Evolutionary conservation across 2,329 filamentous ascomycete genomes (phyloP), one percentile per base, ranked within the genome.

Genomic region (Apiospora arundinis): DNA sequence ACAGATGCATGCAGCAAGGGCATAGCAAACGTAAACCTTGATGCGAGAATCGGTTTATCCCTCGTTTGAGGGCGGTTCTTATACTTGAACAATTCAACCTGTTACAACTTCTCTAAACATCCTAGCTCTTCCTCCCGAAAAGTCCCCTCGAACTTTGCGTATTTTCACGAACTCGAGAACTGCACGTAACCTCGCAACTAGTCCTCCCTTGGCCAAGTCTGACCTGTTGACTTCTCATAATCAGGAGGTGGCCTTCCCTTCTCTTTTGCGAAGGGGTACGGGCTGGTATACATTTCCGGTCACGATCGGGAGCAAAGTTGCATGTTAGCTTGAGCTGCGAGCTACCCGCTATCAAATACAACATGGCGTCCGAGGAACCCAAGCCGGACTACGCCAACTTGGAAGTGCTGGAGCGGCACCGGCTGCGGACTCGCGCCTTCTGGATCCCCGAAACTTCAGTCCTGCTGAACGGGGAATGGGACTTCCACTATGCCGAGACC

Each of bases 381-480:
- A 81, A 76, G 65, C 82, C 84, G 48, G 87, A 89, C 75, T 89
- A 85, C 69, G 79, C 78, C 73, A 87, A 88, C 75, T 83, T 87
- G 74, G 80, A 83, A 25, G 82, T 89, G 71, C 86, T 89, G 72
- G 81, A 87, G 68, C 82, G 87, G 72, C 88, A 89, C 76, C 83
- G 85, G 25, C 83, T 90, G 0, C 85, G 86, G 14, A 79, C 87
- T 1, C 83, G 87, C 45, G 82, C 86, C 32, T 89, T 89, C 76
- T 81, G 84, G 76, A 84, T 90, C 68, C 87, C 88, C 1, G 80
- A 86, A 42, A 45, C 65, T 7, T 81, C 84, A 4, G 71, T 88
- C 21, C 80, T 83, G 2, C 83, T 91, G 69, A 90, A 90, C 75
- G 88, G 89, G 48, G 79, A 78, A 37, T 91, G 89, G 89, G 82